Percentiles rank a stretch among this genome's conserved stretches.
These are phyloP conservation scores for Pouteria campechiana DNA, from an alignment of 179 eudicot genomes.

Conservation along the genomic window DNA sequence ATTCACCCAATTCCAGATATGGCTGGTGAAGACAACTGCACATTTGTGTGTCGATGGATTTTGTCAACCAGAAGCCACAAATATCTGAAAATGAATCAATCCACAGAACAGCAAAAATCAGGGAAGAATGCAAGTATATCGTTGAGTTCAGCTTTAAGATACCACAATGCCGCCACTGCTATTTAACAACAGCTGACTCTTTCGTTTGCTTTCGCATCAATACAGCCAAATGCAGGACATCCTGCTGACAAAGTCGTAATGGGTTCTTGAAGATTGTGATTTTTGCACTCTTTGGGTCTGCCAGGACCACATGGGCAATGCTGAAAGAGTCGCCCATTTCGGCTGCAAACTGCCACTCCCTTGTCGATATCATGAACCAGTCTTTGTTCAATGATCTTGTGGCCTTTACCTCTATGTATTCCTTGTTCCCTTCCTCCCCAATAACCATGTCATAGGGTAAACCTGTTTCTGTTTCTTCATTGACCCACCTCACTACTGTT, in stretches of 20 bases:
- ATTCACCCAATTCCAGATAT: too few species aligned
- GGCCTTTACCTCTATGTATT: constrained; percentile 86
- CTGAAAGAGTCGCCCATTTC: constrained; percentile 72
- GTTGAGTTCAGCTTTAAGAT: too few species aligned
- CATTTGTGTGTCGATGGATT: too few species aligned
- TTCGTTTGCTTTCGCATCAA: constrained; percentile 26
- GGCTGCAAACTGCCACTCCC: constrained; percentile 86
- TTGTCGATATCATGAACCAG: constrained; percentile 62
- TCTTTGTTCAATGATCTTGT: constrained; percentile 53
- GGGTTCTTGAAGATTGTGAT: constrained; percentile 64
- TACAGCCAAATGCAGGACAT: constrained; percentile 54
- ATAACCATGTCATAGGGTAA: constrained; percentile 68
- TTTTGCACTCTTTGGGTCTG: constrained; percentile 25
- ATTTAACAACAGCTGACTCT: too few species aligned
- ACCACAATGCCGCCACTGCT: too few species aligned
- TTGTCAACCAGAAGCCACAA: too few species aligned
- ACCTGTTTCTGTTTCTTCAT: constrained; percentile 63
- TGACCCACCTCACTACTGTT: constrained; percentile 60
- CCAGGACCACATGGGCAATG: constrained; percentile 63
- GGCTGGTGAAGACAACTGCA: too few species aligned
- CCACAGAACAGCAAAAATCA: too few species aligned
- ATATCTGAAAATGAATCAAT: too few species aligned
- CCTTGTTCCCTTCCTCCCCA: constrained; percentile 28
- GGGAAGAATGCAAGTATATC: too few species aligned
- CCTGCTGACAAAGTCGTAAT: constrained; percentile 43